Percentiles rank a stretch among this genome's conserved stretches.
Evolutionary conservation across 208 protist genomes (phyloP).

Genomic region (Lotmaria passim): DNA sequence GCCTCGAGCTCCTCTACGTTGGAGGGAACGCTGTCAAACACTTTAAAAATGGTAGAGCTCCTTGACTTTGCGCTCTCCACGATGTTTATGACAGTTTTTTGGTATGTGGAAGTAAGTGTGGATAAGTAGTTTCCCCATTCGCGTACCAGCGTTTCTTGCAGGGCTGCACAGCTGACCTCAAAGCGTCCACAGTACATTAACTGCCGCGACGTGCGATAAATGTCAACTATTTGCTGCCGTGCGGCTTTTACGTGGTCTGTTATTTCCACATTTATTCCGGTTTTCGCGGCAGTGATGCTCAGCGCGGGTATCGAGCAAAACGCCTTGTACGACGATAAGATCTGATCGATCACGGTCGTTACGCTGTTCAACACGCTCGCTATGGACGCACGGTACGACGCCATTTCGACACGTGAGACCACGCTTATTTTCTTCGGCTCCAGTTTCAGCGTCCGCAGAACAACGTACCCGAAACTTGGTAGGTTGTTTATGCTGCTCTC

Average conservation of each 20-base stretch:
- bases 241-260: conserved; percentile 39
- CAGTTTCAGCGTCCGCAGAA: conserved; percentile 70
- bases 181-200: conserved; percentile 80
- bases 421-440: conserved; percentile 45
- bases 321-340: conserved; percentile 44
- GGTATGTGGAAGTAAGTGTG: conserved; percentile 50
- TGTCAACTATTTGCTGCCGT: conserved; percentile 45
- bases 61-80: conserved; percentile 44
- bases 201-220: conserved; percentile 59
- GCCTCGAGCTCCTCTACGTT: conserved; percentile 81
- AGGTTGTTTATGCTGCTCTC: conserved; percentile 58
- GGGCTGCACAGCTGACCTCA: conserved; percentile 57
- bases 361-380: conserved; percentile 46
- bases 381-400: conserved; percentile 40
- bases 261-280: conserved; percentile 35
- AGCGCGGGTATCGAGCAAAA: conserved; percentile 64
- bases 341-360: conserved; percentile 45
- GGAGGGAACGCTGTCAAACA: conserved; percentile 49
- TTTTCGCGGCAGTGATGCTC: conserved; percentile 41
- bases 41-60: conserved; percentile 40
- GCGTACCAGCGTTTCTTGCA: conserved; percentile 55
- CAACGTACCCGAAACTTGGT: conserved; percentile 52
- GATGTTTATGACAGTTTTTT: conserved; percentile 42
- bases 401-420: conserved; percentile 42
- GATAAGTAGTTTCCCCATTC: conserved; percentile 66